Percentiles rank a stretch among this genome's conserved stretches.
These are phyloP conservation scores for Neurospora sp. DNA, from an alignment of 495 filamentous ascomycete genomes.

Conservation along the genomic window DNA sequence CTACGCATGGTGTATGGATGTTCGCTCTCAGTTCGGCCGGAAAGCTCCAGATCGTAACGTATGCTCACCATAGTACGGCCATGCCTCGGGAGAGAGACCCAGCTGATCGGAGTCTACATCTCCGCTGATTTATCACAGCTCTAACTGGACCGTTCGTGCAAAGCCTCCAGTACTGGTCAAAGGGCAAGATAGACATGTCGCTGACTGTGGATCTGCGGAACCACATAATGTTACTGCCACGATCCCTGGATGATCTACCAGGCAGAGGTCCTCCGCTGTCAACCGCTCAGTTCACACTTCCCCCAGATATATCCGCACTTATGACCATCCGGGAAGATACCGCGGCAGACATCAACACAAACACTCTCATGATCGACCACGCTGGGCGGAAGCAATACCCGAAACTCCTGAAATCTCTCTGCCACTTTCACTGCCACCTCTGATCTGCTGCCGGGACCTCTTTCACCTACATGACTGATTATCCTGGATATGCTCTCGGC, in stretches of 20 bases:
- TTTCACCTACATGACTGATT: background rate
- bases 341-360: background rate
- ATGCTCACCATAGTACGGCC: background rate
- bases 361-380: background rate
- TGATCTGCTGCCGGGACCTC: slow-evolving; percentile 4
- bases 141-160: background rate
- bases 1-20: background rate
- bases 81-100: background rate
- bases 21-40: background rate
- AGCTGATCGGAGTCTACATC: background rate
- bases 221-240: background rate
- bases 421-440: slow-evolving; percentile 12
- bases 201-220: background rate
- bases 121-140: background rate
- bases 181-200: background rate
- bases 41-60: background rate
- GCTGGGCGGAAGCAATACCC: background rate
- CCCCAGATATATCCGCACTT: background rate
- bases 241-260: background rate
- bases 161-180: background rate
- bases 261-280: background rate
- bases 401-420: slow-evolving; percentile 5
- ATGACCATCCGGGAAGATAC: background rate
- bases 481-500: slow-evolving; percentile 11
- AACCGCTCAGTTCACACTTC: background rate